Evolutionary conservation across 345 rosid genomes (phyloP), one percentile per base, ranked within the genome.

Genomic region (Linum trigynum): DNA sequence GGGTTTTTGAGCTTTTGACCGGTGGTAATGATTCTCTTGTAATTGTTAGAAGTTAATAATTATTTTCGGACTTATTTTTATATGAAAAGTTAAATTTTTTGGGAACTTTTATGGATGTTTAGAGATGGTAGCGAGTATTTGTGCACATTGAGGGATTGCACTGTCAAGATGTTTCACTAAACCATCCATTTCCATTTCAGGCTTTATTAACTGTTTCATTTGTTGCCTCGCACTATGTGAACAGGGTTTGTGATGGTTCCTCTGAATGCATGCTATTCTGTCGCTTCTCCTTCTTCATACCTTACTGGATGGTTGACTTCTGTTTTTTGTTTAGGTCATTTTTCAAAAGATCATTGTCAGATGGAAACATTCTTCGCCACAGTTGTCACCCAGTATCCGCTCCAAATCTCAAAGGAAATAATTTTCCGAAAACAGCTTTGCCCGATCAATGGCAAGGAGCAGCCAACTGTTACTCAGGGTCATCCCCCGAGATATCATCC

Each of bases 401-500:
- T 42, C 64, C 76, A 69, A 76, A 81, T 74, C 75, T 48, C 61
- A 77, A 80, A 67, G 77, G 59, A 39, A 82, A 79, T 75, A 79
- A 88, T 39, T 64, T 79, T 69, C 66, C 80, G 69, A 76, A 67
- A 68, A 71, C 75, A 66, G 73, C 67, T 72, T 74, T 85, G 43
- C 82, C 84, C 7, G 74, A 75, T 67, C 80, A 61, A 41, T 82
- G 81, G 67, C 74, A 69, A 65, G 82, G 70, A 71, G 80, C 67
- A 71, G 79, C 55, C 68, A 75, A 78, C 70, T 73, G 77, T 66
- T 81, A 84, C 72, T 80, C 81, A 7, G 97, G 91, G 65, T 88
- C 95, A 39, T 91, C 99, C 45, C 97, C 96, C 42, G 96, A 88
- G 65, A 89, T 87, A 83, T 85, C 96, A 68, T 77, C 90, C 68